Conservation (phyloP, 2,329 filamentous ascomycete species). For the Achaetomium macrosporum region DNA sequence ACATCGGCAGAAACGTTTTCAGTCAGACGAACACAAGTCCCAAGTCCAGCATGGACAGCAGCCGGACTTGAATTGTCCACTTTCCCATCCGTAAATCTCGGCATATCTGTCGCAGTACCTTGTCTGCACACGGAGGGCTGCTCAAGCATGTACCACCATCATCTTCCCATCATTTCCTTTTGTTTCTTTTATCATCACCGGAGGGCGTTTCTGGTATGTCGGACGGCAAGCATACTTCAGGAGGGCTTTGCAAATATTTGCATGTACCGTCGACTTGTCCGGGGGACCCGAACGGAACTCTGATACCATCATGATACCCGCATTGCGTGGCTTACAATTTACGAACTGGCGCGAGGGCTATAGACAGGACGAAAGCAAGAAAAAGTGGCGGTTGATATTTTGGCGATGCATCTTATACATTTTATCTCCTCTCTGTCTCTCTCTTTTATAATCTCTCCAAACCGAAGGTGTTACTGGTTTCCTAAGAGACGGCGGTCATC, state of each 20-base stretch:
- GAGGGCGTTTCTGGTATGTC: conserved; percentile 8
- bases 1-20: conserved; percentile 53
- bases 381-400: conserved; percentile 10
- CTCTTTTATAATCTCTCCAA: background rate
- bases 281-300: conserved; percentile 11
- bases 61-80: conserved; percentile 15
- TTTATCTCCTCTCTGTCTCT: background rate
- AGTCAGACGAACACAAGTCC: conserved; percentile 48
- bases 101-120: conserved; percentile 18
- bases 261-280: conserved; percentile 13
- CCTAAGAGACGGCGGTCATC: background rate
- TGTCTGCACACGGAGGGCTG: background rate
- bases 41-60: conserved; percentile 41
- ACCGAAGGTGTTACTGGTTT: background rate
- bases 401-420: background rate
- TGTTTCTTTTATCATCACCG: conserved; percentile 1
- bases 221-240: background rate
- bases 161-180: conserved; percentile 1
- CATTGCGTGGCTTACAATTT: conserved; percentile 16
- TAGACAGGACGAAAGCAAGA: conserved; percentile 18
- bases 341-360: conserved; percentile 14
- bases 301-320: conserved; percentile 16
- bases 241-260: background rate
- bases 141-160: conserved; percentile 12
- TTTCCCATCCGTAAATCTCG: conserved; percentile 7